Conservation (phyloP, 331 rosid genomes). For the Quercus tomentella region DNA sequence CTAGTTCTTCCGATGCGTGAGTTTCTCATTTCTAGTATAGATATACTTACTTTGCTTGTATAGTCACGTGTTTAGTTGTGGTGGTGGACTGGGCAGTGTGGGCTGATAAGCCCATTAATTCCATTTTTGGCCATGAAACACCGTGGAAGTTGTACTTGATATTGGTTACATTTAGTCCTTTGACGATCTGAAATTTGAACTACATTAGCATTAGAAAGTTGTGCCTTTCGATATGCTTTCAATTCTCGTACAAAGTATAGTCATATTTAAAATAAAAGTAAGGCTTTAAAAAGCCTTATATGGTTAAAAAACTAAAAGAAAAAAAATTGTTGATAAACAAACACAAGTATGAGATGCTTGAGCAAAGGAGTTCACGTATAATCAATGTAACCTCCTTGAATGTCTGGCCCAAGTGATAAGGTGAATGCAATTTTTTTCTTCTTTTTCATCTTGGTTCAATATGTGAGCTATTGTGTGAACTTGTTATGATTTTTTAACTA, state of each 20-base stretch:
- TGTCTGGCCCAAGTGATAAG: too few relatives aligned
- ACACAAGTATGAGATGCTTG: too few relatives aligned
- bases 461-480: too few relatives aligned
- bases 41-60: background rate
- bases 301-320: too few relatives aligned
- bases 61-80: conserved; percentile 2
- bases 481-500: too few relatives aligned
- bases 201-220: background rate
- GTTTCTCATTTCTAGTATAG: conserved; percentile 1
- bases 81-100: conserved; percentile 1
- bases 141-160: background rate
- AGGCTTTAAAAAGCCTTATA: too few relatives aligned
- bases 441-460: too few relatives aligned
- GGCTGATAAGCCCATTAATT: background rate
- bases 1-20: conserved; percentile 35
- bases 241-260: background rate
- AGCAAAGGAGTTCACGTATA: too few relatives aligned
- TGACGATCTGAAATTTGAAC: too few relatives aligned
- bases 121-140: conserved; percentile 10
- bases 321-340: too few relatives aligned
- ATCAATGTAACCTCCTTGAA: background rate
- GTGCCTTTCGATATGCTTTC: background rate
- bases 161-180: background rate
- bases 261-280: too few relatives aligned
- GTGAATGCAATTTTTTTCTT: too few relatives aligned